Base-by-base conservation (phyloP, 331 rosid genomes). In the Quercus lobata region DNA sequence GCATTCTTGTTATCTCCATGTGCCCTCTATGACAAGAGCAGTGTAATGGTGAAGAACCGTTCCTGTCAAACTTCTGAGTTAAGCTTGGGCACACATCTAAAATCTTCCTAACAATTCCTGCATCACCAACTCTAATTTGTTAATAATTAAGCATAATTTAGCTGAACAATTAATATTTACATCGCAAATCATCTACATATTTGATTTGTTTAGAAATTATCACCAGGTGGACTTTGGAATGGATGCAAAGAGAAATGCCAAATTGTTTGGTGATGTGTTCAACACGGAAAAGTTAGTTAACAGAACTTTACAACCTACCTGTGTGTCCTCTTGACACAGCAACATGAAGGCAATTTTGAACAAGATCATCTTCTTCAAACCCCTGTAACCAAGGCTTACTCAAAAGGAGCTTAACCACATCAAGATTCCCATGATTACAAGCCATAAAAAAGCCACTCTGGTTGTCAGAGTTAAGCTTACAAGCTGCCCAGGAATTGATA, bases 291-390 rank as follows among this genome's bases (percentile, higher is more conserved):
- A 3, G 54, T 49, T 11, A 4, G 1, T 7, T 1, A 60, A 24
- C 12, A n/a, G 66, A 30, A 71, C 6, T 57, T 3, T 57, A n/a
- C 49, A 37, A 2, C 73, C 2, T 25, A 93, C 98, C 94, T 2
- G 83, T 79, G 77, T 87, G 86, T 46, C 98, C 98, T 80, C 79
- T 83, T 19, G 91, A 84, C 3, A 89, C 90, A 3, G 98, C 98
- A 6, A 79, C 75, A 58, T 84, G 92, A 17, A 89, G 71, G 69
- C 95, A 89, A 21, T 83, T 69, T 74, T 77, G 91, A 66, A 84
- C 89, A 68, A 74, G 57, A 6, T 71, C 87, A 21, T 77, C 85
- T 60, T 78, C 81, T 24, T 52, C 90, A n/a, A 60, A 82, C 49
- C 57, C 76, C 22, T 44, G 72, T 69, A 71, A 62, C 35, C 84